Base-by-base conservation (phyloP, 2,329 filamentous ascomycete genomes). In the Beauveria asiatica region DNA sequence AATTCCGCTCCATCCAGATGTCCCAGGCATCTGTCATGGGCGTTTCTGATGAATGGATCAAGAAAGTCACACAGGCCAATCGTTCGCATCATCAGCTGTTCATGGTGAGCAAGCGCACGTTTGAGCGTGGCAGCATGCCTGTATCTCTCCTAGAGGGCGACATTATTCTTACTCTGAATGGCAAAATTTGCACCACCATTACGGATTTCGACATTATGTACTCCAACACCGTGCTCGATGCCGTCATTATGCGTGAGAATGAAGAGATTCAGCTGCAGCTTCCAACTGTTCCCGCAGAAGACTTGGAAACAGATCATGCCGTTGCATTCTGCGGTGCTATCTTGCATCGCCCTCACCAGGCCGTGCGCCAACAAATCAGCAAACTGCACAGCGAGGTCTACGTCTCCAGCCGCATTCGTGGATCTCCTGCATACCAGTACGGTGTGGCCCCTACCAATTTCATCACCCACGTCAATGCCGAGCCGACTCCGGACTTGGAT, bases 141-240 rank as follows among this genome's bases (percentile, higher is more conserved):
- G 74, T 76, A 1, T 83, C 86, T 17, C 81, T 99, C 17, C 80
- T 90, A 33, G 95, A 99, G 76, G 92, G 92, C 55, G 94, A 99
- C 70, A 88, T 99, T 57, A 86, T 99, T 61, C 82, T 99, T 62
- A 95, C 90, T 0, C 78, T 99, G 51, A 97, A 97, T 72, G 90
- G 83, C 66, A 90, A 93, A 70, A 86, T 97, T 64, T 93, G 97
- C 74, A 99, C 95, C 1, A 87, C 90, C 53, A 92, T 97, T 59
- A 89, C 88, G 0, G 92, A 99, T 73, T 83, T 99, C 48, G 94
- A 99, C 71, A 81, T 97, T 65, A 97, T 97, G 94, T 99, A 99
- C 76, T 87, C 89, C 67, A 85, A 95, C 69, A 87, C 93, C 62
- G 73, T 83, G 37, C 83, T 99, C 1, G 89, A 95, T 66, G 92